Percentiles rank a stretch among this genome's conserved stretches.
Conservation (phyloP, 805 yeast genomes). For the Wickerhamomyces kurtzmanii region DNA sequence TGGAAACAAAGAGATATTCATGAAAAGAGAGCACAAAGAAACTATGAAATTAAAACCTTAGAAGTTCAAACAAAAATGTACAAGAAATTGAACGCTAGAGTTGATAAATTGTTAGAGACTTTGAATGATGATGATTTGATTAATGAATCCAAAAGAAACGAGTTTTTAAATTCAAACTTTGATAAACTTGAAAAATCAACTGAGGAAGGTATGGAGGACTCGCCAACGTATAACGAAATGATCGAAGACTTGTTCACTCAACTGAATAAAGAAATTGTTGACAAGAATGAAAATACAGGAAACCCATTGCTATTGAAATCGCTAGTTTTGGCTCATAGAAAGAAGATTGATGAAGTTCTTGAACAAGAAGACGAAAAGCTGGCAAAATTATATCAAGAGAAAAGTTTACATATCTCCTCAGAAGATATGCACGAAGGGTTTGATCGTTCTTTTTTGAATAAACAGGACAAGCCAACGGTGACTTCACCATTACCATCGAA, state of each 20-base stretch:
- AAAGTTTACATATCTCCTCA: constrained; percentile 66
- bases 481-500: constrained; percentile 10
- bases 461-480: constrained; percentile 22
- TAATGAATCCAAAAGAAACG: constrained; percentile 21
- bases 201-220: constrained; percentile 30
- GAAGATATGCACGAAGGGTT: constrained; percentile 92
- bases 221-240: constrained; percentile 81
- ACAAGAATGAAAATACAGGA: constrained; percentile 28
- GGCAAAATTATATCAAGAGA: constrained; percentile 59
- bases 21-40: constrained; percentile 77
- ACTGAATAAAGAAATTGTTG: constrained; percentile 34
- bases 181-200: constrained; percentile 49
- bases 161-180: constrained; percentile 37
- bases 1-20: constrained; percentile 98
- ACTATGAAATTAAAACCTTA: constrained; percentile 65
- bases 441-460: constrained; percentile 75
- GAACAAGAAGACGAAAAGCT: constrained; percentile 57
- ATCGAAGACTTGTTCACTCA: constrained; percentile 82
- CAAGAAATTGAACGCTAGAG: constrained; percentile 59
- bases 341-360: constrained; percentile 59
- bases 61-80: constrained; percentile 79
- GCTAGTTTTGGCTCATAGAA: constrained; percentile 46
- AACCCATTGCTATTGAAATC: constrained; percentile 26
- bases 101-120: constrained; percentile 46
- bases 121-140: constrained; percentile 30